Percentiles rank a stretch among this genome's conserved stretches.
These are phyloP conservation scores for Ogataea kodamae DNA, from an alignment of 805 yeast species.

Conservation along the genomic window DNA sequence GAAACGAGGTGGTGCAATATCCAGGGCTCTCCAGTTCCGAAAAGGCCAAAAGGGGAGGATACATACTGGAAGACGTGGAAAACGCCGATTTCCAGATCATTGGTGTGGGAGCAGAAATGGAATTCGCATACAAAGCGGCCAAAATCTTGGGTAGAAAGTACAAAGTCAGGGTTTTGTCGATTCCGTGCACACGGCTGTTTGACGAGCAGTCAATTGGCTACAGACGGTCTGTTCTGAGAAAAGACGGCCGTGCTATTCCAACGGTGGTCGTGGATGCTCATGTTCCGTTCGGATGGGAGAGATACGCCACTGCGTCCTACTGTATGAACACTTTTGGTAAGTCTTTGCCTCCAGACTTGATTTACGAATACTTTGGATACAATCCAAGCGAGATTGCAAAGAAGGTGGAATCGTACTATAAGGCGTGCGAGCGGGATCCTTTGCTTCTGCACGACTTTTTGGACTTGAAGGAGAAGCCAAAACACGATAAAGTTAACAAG, in stretches of 20 bases:
- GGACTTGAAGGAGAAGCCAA: conserved; percentile 31
- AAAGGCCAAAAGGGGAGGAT: conserved; percentile 93
- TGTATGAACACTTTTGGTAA: conserved; percentile 96
- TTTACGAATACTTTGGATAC: conserved; percentile 84
- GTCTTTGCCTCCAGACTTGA: conserved; percentile 82
- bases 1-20: conserved; percentile 90
- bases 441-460: conserved; percentile 30
- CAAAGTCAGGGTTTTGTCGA: conserved; percentile 78
- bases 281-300: conserved; percentile 88
- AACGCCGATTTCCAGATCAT: conserved; percentile 64
- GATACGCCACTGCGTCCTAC: conserved; percentile 93
- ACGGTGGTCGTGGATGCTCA: conserved; percentile 90
- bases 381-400: conserved; percentile 84
- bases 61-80: conserved; percentile 61
- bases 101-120: conserved; percentile 94
- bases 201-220: conserved; percentile 81
- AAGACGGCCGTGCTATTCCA: conserved; percentile 71
- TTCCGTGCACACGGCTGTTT: conserved; percentile 90
- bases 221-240: conserved; percentile 80
- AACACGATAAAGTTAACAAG: conserved; percentile 21
- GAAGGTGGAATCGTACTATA: conserved; percentile 31
- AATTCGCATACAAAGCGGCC: conserved; percentile 77
- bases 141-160: conserved; percentile 57
- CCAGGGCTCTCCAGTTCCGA: conserved; percentile 83
- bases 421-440: conserved; percentile 23